Base-by-base conservation (phyloP, 495 filamentous ascomycete genomes). In the Halenospora varia region DNA sequence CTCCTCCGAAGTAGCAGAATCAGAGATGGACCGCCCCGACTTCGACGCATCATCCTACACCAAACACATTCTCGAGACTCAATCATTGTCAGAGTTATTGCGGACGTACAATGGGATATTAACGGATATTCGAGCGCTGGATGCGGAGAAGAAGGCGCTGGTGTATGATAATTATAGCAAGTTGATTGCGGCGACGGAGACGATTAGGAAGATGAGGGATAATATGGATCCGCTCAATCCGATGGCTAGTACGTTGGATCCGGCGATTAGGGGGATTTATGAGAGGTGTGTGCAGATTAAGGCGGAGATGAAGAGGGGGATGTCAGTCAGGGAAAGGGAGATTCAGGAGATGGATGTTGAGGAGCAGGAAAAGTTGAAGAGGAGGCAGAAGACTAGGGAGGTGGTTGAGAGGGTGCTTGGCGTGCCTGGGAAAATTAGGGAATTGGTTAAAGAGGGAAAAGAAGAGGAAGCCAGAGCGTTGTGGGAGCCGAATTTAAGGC, bases 91-190 rank as follows among this genome's bases (percentile, higher is more conserved):
- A 56, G 85, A 83, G 40, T 71, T 91, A 19, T 62, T 92, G 53
- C 77, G 73, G 51, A 73, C 81, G 0, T 88, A 91, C 68, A 81
- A 82, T 55, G 75, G 78, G 6, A 70, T 91, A 29, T 71, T 91
- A 24, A 73, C 68, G 35, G 94, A 97, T 69, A 94, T 96, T 35
- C 78, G 91, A 20, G 89, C 88, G 1, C 78, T 97, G 17, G 94
- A 97, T 66, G 92, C 93, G 19, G 94, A 98, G 75, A 85, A 90
- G 65, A 98, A 98, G 71, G 92, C 94, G 20, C 76, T 98, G 41
- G 94, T 98, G 3, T 98, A 98, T 69, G 94, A 98, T 70, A 98
- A 98, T 69, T 98, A 97, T 71, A 89, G 84, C 60, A 97, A 97
- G 75, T 74, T 98, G 65, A 97, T 98, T 60, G 82, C 84, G 17